Conservation (phyloP, 2,329 filamentous ascomycete species). For the Talaromyces sp. region DNA sequence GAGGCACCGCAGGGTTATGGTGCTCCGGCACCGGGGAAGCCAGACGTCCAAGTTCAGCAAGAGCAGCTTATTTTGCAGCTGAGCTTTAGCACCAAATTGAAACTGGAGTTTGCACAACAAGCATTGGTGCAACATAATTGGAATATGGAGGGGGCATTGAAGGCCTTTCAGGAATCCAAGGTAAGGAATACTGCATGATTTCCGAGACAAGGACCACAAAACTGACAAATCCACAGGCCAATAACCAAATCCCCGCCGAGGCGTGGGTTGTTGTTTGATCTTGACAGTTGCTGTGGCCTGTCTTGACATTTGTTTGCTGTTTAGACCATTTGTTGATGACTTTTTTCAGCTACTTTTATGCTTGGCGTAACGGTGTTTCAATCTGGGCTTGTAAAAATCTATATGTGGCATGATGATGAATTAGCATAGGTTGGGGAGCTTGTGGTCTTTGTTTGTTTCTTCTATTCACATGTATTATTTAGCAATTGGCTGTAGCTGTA, state of each 20-base stretch:
- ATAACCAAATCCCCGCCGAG: slow-evolving; percentile 42
- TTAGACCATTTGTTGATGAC: background rate
- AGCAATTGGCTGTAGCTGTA: background rate
- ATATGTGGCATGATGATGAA: slow-evolving; percentile 10
- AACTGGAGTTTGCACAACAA: slow-evolving; percentile 67
- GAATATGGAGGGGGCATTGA: slow-evolving; percentile 70
- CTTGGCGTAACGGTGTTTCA: background rate
- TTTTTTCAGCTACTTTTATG: background rate
- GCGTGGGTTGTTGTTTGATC: slow-evolving; percentile 36
- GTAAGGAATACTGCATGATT: slow-evolving; percentile 35
- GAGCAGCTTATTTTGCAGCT: slow-evolving; percentile 67
- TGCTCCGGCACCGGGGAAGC: slow-evolving; percentile 36
- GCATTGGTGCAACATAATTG: slow-evolving; percentile 75
- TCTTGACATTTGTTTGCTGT: background rate
- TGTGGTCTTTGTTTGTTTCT: background rate
- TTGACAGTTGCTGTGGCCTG: background rate
- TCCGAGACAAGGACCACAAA: background rate
- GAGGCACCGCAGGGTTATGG: slow-evolving; percentile 35
- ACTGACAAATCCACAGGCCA: slow-evolving; percentile 24
- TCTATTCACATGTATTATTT: background rate
- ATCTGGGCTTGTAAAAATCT: slow-evolving; percentile 6
- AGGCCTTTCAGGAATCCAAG: slow-evolving; percentile 70
- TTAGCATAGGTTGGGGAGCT: slow-evolving; percentile 9
- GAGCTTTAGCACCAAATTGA: slow-evolving; percentile 74
- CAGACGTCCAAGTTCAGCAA: slow-evolving; percentile 52